Evolutionary conservation across 345 rosid species (phyloP), one percentile per base, ranked within the genome.

Genomic region (Barbarea vulgaris): DNA sequence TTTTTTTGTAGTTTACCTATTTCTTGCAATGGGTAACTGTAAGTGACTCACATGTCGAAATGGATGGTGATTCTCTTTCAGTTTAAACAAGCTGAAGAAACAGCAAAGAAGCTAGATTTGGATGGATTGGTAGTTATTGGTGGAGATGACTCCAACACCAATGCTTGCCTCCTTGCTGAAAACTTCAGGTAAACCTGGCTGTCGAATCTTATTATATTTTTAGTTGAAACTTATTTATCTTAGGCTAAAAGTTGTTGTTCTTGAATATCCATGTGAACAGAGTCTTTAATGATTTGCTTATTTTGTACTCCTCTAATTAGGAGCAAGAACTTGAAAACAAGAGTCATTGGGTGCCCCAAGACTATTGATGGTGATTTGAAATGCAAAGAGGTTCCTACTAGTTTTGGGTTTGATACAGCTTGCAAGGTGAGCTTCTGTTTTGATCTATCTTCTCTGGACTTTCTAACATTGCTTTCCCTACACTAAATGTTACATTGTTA

Each of bases 401-500:
- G 99, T 86, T 96, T 96, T 79, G 99, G 99, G 55, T 95, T 95
- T 42, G 99, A 95, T 67, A 95, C 99, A n/a, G 98, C 99, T 64
- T 95, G 99, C 97, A 95, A 87, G 98, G 99, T 95, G 80, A 78
- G 46, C 51, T 27, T 39, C 54, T 9, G 5, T 5, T 28, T 57
- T 36, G 9, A 21, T 65, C 48, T 55, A 15, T 57, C 15, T 70
- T 64, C 12, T 57, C 21, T 53, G 0, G 39, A 39, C 9, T 9
- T 46, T 65, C 44, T 17, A 0, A 44, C 6, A 44, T 47, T 28
- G 57, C 41, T 37, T 27, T 50, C 8, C 36, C 48, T 36, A 17
- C 24, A 6, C 39, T 11, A 11, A 33, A 15, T 36, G 13, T 56
- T 6, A 22, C 41, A 54, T 56, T 27, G 12, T 57, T 24, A 24